A percentile compares a stretch with the other conserved stretches of the same genome.
These are phyloP conservation scores for Morella rubra DNA, from an alignment of 306 rosid species.

Conservation along the genomic window DNA sequence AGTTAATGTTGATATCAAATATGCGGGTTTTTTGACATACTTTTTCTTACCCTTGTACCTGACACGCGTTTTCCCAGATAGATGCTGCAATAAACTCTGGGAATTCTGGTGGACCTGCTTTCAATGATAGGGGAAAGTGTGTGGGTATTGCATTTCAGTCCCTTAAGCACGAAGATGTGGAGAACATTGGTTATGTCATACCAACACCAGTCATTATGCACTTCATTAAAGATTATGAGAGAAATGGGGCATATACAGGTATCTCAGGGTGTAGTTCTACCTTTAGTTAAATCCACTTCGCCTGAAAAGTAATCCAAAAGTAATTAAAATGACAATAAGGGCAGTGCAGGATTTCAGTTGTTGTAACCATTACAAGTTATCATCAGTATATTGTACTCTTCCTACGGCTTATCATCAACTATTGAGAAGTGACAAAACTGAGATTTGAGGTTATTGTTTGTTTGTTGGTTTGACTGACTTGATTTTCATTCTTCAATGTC, in stretches of 20 bases:
- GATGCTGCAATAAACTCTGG: slow-evolving; percentile 98
- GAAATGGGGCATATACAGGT: slow-evolving; percentile 90
- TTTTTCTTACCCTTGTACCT: slow-evolving; percentile 17
- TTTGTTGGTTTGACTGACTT: slow-evolving; percentile 2
- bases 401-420: slow-evolving; percentile 5
- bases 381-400: slow-evolving; percentile 1
- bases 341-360: slow-evolving; percentile 2
- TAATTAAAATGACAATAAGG: slow-evolving; percentile 4
- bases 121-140: slow-evolving; percentile 84
- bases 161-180: slow-evolving; percentile 89
- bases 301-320: background rate
- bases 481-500: slow-evolving; percentile 11
- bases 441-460: slow-evolving; percentile 5
- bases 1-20: slow-evolving; percentile 1
- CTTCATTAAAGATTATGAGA: slow-evolving; percentile 89
- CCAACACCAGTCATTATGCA: slow-evolving; percentile 95
- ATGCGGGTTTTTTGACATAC: slow-evolving; percentile 14
- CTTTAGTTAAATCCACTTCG: background rate
- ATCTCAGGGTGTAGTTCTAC: slow-evolving; percentile 2
- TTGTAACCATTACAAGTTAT: background rate
- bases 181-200: slow-evolving; percentile 93
- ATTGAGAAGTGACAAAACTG: background rate
- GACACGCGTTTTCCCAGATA: slow-evolving; percentile 50
- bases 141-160: slow-evolving; percentile 99
- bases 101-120: slow-evolving; percentile 98